These are phyloP conservation scores for Xylariaceae sp. DNA, from an alignment of 2,329 filamentous ascomycete genomes.

Conservation along the genomic window DNA sequence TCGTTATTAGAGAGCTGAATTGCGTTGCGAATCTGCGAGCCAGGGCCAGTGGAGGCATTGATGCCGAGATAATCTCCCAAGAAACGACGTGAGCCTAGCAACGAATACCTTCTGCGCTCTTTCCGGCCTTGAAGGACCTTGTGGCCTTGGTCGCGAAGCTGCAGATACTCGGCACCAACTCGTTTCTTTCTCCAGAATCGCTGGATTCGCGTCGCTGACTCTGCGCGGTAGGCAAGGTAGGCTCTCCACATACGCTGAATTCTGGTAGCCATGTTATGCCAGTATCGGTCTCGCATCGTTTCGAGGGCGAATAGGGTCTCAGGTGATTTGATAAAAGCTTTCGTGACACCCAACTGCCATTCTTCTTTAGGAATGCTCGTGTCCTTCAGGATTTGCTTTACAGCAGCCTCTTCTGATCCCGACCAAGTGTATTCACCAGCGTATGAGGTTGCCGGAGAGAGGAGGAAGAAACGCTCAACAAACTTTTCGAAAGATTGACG, in stretches of 20 bases:
- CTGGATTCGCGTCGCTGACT: slow-evolving; percentile 91
- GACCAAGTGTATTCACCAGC: slow-evolving; percentile 97
- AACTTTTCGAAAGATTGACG: slow-evolving; percentile 98
- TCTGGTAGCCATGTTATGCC: slow-evolving; percentile 98
- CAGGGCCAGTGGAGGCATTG: slow-evolving; percentile 73
- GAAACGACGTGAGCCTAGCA: slow-evolving; percentile 88
- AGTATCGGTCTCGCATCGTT: slow-evolving; percentile 96
- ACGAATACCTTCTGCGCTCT: slow-evolving; percentile 84
- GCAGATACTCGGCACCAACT: slow-evolving; percentile 82
- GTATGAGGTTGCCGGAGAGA: slow-evolving; percentile 92
- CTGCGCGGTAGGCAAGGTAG: slow-evolving; percentile 85
- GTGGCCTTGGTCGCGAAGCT: slow-evolving; percentile 85
- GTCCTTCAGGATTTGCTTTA: slow-evolving; percentile 90
- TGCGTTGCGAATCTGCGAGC: slow-evolving; percentile 72
- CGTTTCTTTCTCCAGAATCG: slow-evolving; percentile 93
- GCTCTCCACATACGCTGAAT: slow-evolving; percentile 98
- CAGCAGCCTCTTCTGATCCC: slow-evolving; percentile 80
- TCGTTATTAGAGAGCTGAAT: slow-evolving; percentile 71
- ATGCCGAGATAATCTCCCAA: slow-evolving; percentile 92
- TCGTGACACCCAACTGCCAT: slow-evolving; percentile 94
- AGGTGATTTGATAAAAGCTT: slow-evolving; percentile 97
- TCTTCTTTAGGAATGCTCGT: slow-evolving; percentile 93
- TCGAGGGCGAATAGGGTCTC: slow-evolving; percentile 96
- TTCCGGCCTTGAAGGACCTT: slow-evolving; percentile 77
- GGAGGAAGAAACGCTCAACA: slow-evolving; percentile 91